phyloP scores from a whole-genome alignment of 805 yeast genomes.

The Saccharomycopsis malanga region DNA sequence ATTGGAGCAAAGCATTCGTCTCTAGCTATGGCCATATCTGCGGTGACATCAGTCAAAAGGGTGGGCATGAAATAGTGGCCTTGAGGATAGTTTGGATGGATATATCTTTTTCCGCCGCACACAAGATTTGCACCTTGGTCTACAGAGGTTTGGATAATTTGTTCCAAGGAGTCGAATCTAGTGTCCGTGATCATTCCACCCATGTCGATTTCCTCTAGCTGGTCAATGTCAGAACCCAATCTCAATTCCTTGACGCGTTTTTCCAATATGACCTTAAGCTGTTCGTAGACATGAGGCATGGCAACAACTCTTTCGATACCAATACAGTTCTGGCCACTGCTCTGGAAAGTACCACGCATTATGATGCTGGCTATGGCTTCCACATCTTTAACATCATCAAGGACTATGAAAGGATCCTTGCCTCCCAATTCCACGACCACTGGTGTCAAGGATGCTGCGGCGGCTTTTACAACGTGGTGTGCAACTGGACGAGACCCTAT shows the following conservation, averaged over 20 bases:
- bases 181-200: conserved; percentile 89
- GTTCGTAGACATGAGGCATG: conserved; percentile 59
- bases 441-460: conserved; percentile 83
- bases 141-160: conserved; percentile 66
- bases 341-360: conserved; percentile 93
- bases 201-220: conserved; percentile 84
- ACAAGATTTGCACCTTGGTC: conserved; percentile 71
- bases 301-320: conserved; percentile 94
- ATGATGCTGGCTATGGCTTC: conserved; percentile 64
- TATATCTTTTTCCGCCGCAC: conserved; percentile 72
- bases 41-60: conserved; percentile 70
- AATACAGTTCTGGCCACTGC: conserved; percentile 96
- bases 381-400: conserved; percentile 67
- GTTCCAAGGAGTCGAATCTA: conserved; percentile 63
- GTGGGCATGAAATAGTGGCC: conserved; percentile 95
- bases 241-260: conserved; percentile 56
- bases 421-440: conserved; percentile 97
- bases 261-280: conserved; percentile 48
- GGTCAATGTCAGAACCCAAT: conserved; percentile 89
- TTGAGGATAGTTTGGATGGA: conserved; percentile 89
- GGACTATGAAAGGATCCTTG: conserved; percentile 81
- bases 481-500: conserved; percentile 97
- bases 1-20: conserved; percentile 96
- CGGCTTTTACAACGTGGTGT: conserved; percentile 75
- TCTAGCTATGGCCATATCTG: conserved; percentile 71